Percentiles rank a stretch among this genome's conserved stretches.
Evolutionary conservation across 2,329 filamentous ascomycete species (phyloP).

Genomic region (Verticillium tricorpus): DNA sequence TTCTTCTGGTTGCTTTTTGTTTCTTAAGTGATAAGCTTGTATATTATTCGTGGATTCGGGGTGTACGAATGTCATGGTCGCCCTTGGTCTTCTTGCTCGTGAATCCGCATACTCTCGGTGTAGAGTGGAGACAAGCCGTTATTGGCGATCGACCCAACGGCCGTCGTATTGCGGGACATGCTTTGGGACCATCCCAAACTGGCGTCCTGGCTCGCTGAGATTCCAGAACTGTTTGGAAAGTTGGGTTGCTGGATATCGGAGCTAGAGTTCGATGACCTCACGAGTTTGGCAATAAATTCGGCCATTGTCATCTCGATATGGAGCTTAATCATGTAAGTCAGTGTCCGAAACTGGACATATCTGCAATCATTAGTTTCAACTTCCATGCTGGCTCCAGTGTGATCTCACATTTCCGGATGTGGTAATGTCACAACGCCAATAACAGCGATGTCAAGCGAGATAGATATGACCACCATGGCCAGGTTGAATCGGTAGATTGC

Average conservation of each 20-base stretch:
- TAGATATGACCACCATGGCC: conserved; percentile 17
- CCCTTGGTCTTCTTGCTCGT: background rate
- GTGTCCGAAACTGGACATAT: conserved; percentile 32
- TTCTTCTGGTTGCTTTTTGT: no score
- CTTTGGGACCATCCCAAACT: background rate
- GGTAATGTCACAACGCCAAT: conserved; percentile 22
- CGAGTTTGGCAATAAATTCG: conserved; percentile 36
- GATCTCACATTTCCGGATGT: conserved; percentile 19
- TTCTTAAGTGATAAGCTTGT: no score
- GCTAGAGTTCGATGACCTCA: conserved; percentile 8
- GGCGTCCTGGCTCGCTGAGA: background rate
- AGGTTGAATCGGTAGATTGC: conserved; percentile 32
- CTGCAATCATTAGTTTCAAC: conserved; percentile 5
- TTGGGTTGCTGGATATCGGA: background rate
- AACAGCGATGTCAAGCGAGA: conserved; percentile 20
- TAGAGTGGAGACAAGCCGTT: background rate
- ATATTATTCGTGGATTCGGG: background rate
- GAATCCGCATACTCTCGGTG: background rate
- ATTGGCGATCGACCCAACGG: background rate
- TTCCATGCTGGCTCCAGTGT: rapidly evolving
- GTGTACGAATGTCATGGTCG: background rate
- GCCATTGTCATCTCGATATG: conserved; percentile 49
- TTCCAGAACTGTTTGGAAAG: background rate
- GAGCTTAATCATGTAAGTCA: conserved; percentile 43
- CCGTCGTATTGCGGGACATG: background rate